Base-by-base conservation (phyloP, 1,284 basidiomycete species). In the Leccinum insolens region DNA sequence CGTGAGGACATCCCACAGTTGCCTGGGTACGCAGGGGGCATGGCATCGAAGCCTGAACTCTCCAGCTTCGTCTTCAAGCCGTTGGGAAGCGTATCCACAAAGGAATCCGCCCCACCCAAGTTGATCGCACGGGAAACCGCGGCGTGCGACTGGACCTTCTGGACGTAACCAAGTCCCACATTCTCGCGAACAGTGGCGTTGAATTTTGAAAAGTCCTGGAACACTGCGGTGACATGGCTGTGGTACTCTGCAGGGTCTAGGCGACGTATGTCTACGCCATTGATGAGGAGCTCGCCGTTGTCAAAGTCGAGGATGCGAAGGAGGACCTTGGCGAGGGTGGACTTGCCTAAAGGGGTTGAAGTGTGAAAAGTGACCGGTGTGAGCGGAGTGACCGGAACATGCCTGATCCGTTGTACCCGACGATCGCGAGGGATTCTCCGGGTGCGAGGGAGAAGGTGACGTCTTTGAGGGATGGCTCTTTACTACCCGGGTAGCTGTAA, bases 391-490 rank as follows among this genome's bases (percentile, higher is more conserved):
- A 1, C 22, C 63, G 75, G 65, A 68, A 78, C 84, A 76, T 77
- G 87, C 91, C 91, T 72, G 91, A 93, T 69, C 91, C 91, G 78
- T 93, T 93, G 76, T 88, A 89, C 14, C 93, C 93, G 31, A 95
- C 94, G 68, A 95, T 88, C 9, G 94, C 94, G 62, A 95, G 84
- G 28, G 85, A 89, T 80, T 94, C 91, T 14, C 93, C 93, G 12
- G 92, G 82, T 67, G 86, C 80, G 58, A 95, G 81, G 28, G 82
- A 83, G 71, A 95, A 87, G 73, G 82, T 91, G 72, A 95, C 84
- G 74, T 91, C 82, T 71, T 80, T 83, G 62, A 95, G 78, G 39
- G 90, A 88, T 37, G 91, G 87, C 65, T 88, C 85, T 61, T 79
- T 81, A 70, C 84, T 84, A 39, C 90, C 92, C 14, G 92, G 92